Evolutionary conservation across 305 asterid genomes (phyloP).

Genomic region (Fraxinus platypoda): DNA sequence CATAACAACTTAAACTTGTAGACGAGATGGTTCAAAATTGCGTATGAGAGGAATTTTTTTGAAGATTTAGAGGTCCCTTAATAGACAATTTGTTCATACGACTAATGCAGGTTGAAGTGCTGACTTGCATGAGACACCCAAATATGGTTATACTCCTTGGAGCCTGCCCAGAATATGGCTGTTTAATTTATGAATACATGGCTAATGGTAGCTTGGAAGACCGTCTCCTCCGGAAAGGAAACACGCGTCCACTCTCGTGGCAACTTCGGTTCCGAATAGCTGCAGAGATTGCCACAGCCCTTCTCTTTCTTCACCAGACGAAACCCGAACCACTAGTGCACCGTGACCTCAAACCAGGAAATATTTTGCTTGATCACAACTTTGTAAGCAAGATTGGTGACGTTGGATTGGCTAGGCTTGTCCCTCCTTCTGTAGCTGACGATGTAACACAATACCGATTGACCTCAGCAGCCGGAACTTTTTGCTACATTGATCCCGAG

Average conservation of each 20-base stretch:
- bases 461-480: slow-evolving; percentile 90
- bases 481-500: slow-evolving; percentile 93
- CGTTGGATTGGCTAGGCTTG: slow-evolving; percentile 81
- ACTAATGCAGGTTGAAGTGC: slow-evolving; percentile 63
- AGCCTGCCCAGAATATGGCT: slow-evolving; percentile 92
- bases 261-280: slow-evolving; percentile 81
- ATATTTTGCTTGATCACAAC: slow-evolving; percentile 71
- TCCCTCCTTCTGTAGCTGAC: slow-evolving; percentile 66
- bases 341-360: slow-evolving; percentile 85
- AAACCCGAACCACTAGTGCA: slow-evolving; percentile 90
- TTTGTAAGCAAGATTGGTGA: slow-evolving; percentile 81
- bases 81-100: not conserved
- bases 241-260: slow-evolving; percentile 65
- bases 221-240: slow-evolving; percentile 48
- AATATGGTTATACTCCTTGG: slow-evolving; percentile 85
- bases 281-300: slow-evolving; percentile 73
- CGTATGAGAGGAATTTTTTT: not conserved
- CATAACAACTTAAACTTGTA: not conserved
- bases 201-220: slow-evolving; percentile 84
- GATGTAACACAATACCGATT: slow-evolving; percentile 68
- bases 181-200: slow-evolving; percentile 83
- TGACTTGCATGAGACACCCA: slow-evolving; percentile 89
- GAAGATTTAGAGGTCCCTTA: not conserved
- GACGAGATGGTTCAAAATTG: not conserved
- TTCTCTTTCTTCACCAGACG: slow-evolving; percentile 78